Evolutionary conservation across 176 grass and related monocot species (phyloP).

Genomic region (Raddia distichophylla): DNA sequence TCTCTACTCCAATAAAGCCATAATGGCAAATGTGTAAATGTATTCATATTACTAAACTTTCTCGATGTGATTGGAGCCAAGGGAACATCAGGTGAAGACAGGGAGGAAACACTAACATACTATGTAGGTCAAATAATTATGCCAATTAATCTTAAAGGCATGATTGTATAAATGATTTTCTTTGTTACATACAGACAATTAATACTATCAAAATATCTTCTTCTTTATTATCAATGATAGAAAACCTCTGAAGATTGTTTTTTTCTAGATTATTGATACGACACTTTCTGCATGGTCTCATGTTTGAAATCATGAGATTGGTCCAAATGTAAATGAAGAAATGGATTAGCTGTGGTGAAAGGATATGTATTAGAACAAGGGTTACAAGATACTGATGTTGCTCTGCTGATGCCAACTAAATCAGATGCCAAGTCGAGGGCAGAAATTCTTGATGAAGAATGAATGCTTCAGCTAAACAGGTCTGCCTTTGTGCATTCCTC

Average conservation of each 20-base stretch:
- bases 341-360: slow-evolving; percentile 43
- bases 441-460: slow-evolving; percentile 33
- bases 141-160: not conserved
- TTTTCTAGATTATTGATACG: slow-evolving; percentile 50
- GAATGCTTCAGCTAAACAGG: slow-evolving; percentile 30
- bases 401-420: slow-evolving; percentile 41
- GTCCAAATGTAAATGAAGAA: slow-evolving; percentile 54
- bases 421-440: slow-evolving; percentile 29
- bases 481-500: slow-evolving; percentile 35
- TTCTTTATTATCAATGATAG: slow-evolving; percentile 42
- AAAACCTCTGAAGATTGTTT: slow-evolving; percentile 33
- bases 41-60: not conserved
- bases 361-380: slow-evolving; percentile 20
- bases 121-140: not conserved
- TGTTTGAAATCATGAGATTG: slow-evolving; percentile 45
- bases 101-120: not conserved
- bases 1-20: not conserved
- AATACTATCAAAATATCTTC: slow-evolving; percentile 27
- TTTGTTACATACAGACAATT: slow-evolving; percentile 14
- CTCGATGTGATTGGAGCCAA: not conserved
- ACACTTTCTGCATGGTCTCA: slow-evolving; percentile 49
- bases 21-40: not conserved
- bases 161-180: not conserved
- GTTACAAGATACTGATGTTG: slow-evolving; percentile 44
- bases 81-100: not conserved